Evolutionary conservation across 768 basidiomycete genomes (phyloP), one percentile per base, ranked within the genome.

Genomic region (Suillus americanus): DNA sequence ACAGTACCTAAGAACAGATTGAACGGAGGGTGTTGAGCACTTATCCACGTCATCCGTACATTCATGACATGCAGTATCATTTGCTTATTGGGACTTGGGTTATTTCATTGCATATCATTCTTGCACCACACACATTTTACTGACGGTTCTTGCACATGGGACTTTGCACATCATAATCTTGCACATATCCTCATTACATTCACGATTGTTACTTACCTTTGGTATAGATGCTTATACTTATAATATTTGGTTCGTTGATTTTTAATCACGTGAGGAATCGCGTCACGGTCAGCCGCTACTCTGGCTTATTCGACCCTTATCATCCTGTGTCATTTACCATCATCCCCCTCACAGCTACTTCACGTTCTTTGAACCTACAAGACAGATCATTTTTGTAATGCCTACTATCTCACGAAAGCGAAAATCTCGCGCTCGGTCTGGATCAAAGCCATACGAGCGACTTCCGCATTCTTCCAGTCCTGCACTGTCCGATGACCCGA

Each of bases 1-100:
- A 72, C 80, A 14, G 84, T 84, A 76, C 89, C 89, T 12, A 88
- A 86, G 77, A 91, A 87, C 74, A 81, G 76, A 30, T 43, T 76
- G 54, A 72, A 69, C 18, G 75, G 75, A 28, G 72, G 68, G 59
- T 76, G 75, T 55, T 76, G 59, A 76, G 40, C 46, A 23, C 54
- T 23, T 51, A 14, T 13, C 62, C 30, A 41, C 14, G 57, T 5
- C 38, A 57, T 25, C 2, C 55, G 23, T 38, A n/a, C 14, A 30
- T 23, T 62, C 37, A 41, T 13, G 57, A 28, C 30, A 46, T 62
- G 38, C 25, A 40, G 9, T 2, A 57, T 28, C 25, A 38, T 62
- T 41, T 18, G n/a, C 6, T 14, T 60, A 55, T 28, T 30, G 62
- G 61, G 51, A 35, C 4, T 35, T 23, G 33, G 61, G 6, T 35